Evolutionary conservation across 257 asterid genomes (phyloP).

Genomic region (Phtheirospermum japonicum): DNA sequence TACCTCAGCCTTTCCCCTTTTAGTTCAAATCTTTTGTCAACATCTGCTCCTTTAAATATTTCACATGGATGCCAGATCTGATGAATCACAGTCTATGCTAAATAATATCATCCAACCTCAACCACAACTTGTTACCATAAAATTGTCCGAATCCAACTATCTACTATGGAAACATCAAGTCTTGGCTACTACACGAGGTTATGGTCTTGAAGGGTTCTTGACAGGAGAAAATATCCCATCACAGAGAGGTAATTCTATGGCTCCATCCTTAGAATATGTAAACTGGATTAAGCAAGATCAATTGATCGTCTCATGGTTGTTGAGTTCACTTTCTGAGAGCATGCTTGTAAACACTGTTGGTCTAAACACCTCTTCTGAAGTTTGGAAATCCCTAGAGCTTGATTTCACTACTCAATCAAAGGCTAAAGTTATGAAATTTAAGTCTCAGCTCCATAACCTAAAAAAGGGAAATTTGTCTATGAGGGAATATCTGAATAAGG

Average conservation of each 20-base stretch:
- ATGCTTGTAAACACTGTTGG: neutral
- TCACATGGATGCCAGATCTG: too few relatives aligned
- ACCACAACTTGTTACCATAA: too few relatives aligned
- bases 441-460: too few relatives aligned
- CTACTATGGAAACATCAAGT: too few relatives aligned
- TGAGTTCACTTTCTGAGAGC: too few relatives aligned
- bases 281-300: neutral
- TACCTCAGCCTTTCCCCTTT: neutral
- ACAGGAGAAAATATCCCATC: neutral
- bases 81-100: too few relatives aligned
- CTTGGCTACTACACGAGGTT: neutral
- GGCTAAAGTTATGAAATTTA: neutral
- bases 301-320: neutral
- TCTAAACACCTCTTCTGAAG: neutral
- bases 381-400: neutral
- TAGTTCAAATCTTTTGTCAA: neutral
- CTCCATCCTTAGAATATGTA: neutral
- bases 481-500: too few relatives aligned
- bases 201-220: neutral
- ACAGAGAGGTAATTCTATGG: neutral
- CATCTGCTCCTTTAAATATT: too few relatives aligned
- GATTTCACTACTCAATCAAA: neutral
- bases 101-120: neutral
- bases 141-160: too few relatives aligned
- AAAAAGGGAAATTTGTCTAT: too few relatives aligned